Evolutionary conservation across 345 rosid genomes (phyloP), one percentile per base, ranked within the genome.

Genomic region (Hevea brasiliensis): DNA sequence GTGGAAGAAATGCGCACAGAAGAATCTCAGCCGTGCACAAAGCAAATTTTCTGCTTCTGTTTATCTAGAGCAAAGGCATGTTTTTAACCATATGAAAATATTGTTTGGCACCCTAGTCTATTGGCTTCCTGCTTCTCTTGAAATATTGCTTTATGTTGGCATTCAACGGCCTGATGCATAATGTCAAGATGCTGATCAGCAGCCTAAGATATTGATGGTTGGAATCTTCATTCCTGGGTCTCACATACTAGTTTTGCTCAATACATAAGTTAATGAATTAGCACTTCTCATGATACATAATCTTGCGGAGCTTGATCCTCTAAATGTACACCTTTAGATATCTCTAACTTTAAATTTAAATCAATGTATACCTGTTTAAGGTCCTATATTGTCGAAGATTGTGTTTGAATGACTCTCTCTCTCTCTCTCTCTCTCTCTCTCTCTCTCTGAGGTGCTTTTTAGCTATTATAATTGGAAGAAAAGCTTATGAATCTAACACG

Each of bases 1-100:
- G 87, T 74, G 63, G 94, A 91, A 87, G 90, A 89, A 84, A 85
- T 68, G 97, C 97, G 54, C 81, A 84, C 53, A 88, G 84, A 68
- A 87, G 89, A 80, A 83, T 91, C 54, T 60, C 77, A 37, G 81
- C 87, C 9, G 89, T 91, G 69, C 82, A 88, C 50, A 77, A 91
- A 95, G 99, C 85, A 91, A 85, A 92, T 61, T 65, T 65, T 58
- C 41, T 70, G 54, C 21, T 61, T 67, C 57, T 71, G 27, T 58
- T 67, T 59, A 20, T 15, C 1, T 15, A 65, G 26, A 48, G 26
- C 15, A 23, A 29, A 14, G 29, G 13, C 45, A 59, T 40, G 24
- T 62, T 23, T 26, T 12, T 45, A 37, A 29, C 37, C 37, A 27
- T 20, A 26, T 17, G 9, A 29, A 5, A 3, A n/a, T 32, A 8